Base-by-base conservation (phyloP, 108 stramenopile species). In the Heterococcus sp. region DNA sequence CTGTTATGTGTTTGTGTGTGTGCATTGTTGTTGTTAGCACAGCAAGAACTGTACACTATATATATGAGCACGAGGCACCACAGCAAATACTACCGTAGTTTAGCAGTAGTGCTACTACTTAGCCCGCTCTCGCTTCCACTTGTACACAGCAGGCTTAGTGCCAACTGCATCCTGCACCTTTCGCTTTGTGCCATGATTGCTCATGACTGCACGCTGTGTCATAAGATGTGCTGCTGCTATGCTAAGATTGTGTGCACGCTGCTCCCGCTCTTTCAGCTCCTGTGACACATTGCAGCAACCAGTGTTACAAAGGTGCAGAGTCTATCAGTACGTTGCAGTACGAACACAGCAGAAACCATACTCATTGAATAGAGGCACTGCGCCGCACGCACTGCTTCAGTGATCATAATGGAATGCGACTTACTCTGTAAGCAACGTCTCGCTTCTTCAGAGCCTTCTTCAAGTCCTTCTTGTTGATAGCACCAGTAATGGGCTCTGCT, bases 111-210 rank as follows among this genome's bases (percentile, higher is more conserved):
- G 46, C 46, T 14, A 14, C 46, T 58, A 58, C 46, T 58, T 58
- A 14, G 85, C 82, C 1, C 90, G 77, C 73, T 87, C 66, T 8
- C 67, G 36, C 69, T 89, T 91, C 89, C 89, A 91, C 68, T 84
- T 87, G 88, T 82, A 91, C 67, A 84, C 73, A 0, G 90, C 84
- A 1, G 90, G 89, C 32, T 35, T 35, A 14, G 85, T 85, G 2
- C 35, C 37, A 46, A 73, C 85, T 11, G 84, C 90, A 21, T 75
- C 88, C 58, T 69, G 76, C 32, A 95, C 88, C 80, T 95, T 95
- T 33, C 92, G 82, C 80, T 93, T 93, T 3, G 93, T 81, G 26
- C 98, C 98, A 84, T 95, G 97, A 77, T 86, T 86, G 14, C 78
- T 74, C 81, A 82, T 82, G 72, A 74, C 35, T 38, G 26, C 66